These are phyloP conservation scores for Speleostelium caveatum DNA, from an alignment of 78 protist species.

Conservation along the genomic window DNA sequence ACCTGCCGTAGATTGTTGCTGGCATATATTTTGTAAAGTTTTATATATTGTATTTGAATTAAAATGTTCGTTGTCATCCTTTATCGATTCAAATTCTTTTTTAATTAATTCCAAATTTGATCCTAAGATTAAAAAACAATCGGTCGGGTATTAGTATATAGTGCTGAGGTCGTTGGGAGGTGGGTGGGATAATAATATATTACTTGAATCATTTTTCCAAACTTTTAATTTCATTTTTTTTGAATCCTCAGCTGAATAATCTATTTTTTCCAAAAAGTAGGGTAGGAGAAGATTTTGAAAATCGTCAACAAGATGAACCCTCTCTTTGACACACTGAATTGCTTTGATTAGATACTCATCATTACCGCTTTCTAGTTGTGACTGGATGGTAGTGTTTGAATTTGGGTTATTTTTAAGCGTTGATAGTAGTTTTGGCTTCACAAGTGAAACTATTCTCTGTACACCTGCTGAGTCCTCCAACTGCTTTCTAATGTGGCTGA, in stretches of 20 bases:
- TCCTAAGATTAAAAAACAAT: neutral
- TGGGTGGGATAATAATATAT: neutral
- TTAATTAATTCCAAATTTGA: neutral
- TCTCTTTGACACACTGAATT: conserved; percentile 64
- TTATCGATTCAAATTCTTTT: neutral
- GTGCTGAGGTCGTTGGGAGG: neutral
- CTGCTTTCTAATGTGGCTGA: conserved; percentile 61
- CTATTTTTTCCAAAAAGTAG: neutral
- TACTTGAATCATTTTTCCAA: conserved; percentile 19
- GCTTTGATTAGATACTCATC: conserved; percentile 46
- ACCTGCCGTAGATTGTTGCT: neutral
- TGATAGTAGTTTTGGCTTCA: neutral
- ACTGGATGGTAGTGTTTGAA: no score
- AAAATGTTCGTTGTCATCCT: no score
- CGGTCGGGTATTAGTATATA: no score
- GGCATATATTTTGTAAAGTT: conserved; percentile 4
- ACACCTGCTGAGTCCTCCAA: neutral
- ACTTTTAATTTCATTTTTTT: conserved; percentile 43
- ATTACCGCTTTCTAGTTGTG: neutral
- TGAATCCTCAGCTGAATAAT: conserved; percentile 21
- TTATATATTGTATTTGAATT: neutral
- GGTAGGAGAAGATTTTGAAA: conserved; percentile 3
- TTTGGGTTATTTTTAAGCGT: neutral
- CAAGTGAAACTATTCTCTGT: neutral
- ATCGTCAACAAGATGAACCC: conserved; percentile 33